Conservation (phyloP, 192 early-diverging fungal species). For the Lobulomyces angularis region DNA sequence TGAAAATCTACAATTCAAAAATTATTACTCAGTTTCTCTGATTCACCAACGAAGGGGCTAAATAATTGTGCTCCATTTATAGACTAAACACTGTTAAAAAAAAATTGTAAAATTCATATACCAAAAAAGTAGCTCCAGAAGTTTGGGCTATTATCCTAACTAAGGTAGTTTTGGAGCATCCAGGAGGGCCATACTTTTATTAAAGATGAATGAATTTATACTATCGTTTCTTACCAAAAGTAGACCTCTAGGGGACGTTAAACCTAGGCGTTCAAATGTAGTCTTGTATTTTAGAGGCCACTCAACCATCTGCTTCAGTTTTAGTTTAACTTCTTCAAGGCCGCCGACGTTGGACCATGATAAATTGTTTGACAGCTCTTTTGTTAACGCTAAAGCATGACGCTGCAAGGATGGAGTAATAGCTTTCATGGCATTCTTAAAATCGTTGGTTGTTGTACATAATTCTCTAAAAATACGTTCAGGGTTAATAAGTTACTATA, state of each 20-base stretch:
- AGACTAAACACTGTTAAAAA: constrained; percentile 16
- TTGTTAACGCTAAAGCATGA: too few relatives aligned
- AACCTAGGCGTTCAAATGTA: constrained; percentile 59
- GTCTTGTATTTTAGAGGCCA: constrained; percentile 70
- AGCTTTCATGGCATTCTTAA: constrained; percentile 44
- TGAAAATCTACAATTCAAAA: constrained; percentile 2
- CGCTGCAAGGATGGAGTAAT: constrained; percentile 64
- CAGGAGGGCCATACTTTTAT: constrained; percentile 95
- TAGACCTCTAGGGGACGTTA: constrained; percentile 73
- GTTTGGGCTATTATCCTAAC: constrained; percentile 75
- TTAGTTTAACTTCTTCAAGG: constrained; percentile 63
- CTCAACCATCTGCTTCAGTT: constrained; percentile 71
- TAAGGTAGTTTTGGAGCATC: constrained; percentile 94
- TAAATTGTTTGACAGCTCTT: constrained; percentile 38
- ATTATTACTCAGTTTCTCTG: constrained; percentile 53
- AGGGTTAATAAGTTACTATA: constrained; percentile 1
- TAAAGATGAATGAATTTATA: too few relatives aligned
- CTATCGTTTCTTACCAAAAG: too few relatives aligned
- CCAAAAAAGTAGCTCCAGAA: constrained; percentile 62
- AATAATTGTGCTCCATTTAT: constrained; percentile 70
- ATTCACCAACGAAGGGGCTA: constrained; percentile 73
- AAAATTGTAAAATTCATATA: not conserved
- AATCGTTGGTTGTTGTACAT: constrained; percentile 24
- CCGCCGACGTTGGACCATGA: constrained; percentile 86
- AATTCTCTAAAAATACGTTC: constrained; percentile 3